Evolutionary conservation across 202 grass and related monocot species (phyloP).

Genomic region (Schoenoplectus triqueter): DNA sequence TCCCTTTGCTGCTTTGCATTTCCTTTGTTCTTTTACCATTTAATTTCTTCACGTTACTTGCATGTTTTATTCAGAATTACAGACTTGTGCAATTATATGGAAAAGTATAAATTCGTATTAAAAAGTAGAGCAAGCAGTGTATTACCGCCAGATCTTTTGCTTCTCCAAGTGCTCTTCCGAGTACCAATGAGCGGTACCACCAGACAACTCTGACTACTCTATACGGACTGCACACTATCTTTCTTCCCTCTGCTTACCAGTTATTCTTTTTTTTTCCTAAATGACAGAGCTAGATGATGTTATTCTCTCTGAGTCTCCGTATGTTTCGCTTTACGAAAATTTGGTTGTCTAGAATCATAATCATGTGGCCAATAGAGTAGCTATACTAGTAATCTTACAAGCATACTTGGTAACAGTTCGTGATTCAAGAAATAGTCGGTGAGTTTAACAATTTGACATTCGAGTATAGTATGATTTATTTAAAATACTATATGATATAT

Average conservation of each 20-base stretch:
- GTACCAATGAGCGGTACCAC: neutral
- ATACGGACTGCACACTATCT: neutral
- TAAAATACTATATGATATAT: no score
- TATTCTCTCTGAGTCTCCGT: no score
- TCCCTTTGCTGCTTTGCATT: no score
- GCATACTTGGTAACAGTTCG: no score
- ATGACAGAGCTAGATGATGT: no score
- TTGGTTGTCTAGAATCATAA: neutral
- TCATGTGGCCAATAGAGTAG: neutral
- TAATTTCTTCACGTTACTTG: neutral
- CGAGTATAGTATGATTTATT: no score
- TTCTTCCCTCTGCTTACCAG: neutral
- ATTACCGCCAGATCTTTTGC: neutral
- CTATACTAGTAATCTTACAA: no score
- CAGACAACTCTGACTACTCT: neutral
- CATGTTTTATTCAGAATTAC: no score
- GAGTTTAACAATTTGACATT: no score
- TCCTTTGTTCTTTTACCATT: neutral
- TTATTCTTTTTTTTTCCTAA: neutral
- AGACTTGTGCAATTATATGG: neutral
- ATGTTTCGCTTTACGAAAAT: no score
- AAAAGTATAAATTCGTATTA: neutral
- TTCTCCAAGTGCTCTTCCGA: conserved; percentile 14
- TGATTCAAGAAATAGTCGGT: no score
- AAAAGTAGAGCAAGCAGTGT: neutral